Base-by-base conservation (phyloP, 176 grass and related monocot species). In the Hsuehochloa calcarea region DNA sequence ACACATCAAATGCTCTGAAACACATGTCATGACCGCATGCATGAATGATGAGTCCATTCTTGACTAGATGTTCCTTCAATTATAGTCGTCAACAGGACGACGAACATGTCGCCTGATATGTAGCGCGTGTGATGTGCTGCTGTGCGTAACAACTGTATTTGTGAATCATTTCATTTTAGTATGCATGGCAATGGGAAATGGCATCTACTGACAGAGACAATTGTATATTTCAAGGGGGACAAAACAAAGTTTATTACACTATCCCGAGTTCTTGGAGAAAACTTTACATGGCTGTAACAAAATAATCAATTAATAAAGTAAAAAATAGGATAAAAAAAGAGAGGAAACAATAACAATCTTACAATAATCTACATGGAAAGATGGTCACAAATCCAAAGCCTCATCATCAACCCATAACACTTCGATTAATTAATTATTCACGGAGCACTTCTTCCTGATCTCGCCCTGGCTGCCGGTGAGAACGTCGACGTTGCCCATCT, bases 401-500 rank as follows among this genome's bases (percentile, higher is more conserved):
- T 45, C 31, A 39, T 77, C 55, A 43, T 29, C 19, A 52, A 55
- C 49, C 31, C 46, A 22, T n/a, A 43, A 40, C 26, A 65, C 12
- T 7, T 70, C 20, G 25, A 11, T 0, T 55, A 58, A 12, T 87
- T 49, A 91, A 12, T 94, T 94, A 19, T 84, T 75, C 14, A 90
- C 72, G 17, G 8, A 67, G 65, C 93, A 94, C 85, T 83, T 94
- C 85, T 90, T 90, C 79, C 93, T 92, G 82, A 94, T 83, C 93
- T 94, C 90, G 6, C 93, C 93, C 45, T 89, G 67, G 27, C 1
- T 25, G 7, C 90, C 93, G 20, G 93, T 94, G 74, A 94, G 87
- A 73, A 88, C 83, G 12, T 31, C 54, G 26, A 88, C 64, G 66
- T n/a, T 50, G 49, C 90, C 90, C 93, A 95, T 95, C 82, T 84